Conservation (phyloP, 2,329 filamentous ascomycete genomes). For the Colletotrichum sp. region DNA sequence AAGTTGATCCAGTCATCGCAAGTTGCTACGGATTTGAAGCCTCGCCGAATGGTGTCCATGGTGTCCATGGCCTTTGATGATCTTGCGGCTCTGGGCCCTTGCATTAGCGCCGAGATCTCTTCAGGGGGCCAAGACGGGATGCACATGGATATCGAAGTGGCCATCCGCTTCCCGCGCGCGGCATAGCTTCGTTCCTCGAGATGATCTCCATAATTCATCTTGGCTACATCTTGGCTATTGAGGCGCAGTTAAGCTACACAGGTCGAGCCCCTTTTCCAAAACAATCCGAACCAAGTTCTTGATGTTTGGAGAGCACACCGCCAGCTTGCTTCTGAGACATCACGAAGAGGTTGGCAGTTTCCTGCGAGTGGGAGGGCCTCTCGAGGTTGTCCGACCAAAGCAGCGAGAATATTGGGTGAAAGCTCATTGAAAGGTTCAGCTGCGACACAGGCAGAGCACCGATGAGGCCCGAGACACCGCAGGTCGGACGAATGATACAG, state of each 20-base stretch:
- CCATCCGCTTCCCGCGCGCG: not conserved
- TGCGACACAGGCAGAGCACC: not conserved
- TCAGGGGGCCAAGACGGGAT: not conserved
- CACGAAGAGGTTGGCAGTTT: not conserved
- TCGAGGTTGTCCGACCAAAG: not conserved
- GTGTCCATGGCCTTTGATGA: not conserved
- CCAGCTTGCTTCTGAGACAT: not conserved
- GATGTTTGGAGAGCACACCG: not conserved
- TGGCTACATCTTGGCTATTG: not conserved
- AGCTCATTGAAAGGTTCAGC: not conserved
- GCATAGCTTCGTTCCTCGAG: not conserved
- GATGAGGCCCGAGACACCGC: not conserved
- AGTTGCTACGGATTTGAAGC: not conserved
- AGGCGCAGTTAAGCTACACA: not conserved
- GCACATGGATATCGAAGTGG: not conserved
- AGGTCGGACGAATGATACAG: not conserved
- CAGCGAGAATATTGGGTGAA: not conserved
- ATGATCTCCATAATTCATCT: not conserved
- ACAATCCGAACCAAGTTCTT: not conserved
- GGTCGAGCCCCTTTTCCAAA: not conserved
- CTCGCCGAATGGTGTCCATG: not conserved
- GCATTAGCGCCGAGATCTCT: slow-evolving; percentile 1
- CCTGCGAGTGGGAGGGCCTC: not conserved
- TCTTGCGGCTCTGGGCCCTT: not conserved
- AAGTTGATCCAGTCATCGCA: not conserved